phyloP scores from a whole-genome alignment of 2,329 filamentous ascomycete species.

The Beauveria bassiana region DNA sequence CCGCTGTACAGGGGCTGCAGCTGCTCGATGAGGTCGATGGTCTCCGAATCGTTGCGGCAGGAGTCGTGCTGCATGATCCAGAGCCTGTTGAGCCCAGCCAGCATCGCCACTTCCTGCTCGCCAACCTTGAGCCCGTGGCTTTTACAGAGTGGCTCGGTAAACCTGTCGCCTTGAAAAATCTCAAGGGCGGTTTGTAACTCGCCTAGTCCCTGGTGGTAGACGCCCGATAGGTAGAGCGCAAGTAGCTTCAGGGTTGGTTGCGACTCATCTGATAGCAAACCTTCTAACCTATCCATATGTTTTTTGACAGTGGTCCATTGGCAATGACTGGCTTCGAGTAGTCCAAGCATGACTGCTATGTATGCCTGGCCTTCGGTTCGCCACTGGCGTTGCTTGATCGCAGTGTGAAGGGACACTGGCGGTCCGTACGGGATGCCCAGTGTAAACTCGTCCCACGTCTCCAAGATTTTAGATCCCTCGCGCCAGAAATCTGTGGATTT shows the following conservation, averaged over 20 bases:
- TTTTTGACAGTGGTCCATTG: conserved; percentile 60
- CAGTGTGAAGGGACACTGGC: conserved; percentile 47
- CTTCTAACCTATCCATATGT: conserved; percentile 46
- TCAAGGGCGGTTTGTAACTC: conserved; percentile 60
- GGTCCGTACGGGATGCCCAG: conserved; percentile 29
- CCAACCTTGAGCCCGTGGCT: conserved; percentile 38
- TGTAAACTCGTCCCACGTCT: conserved; percentile 35
- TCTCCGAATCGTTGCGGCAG: conserved; percentile 49
- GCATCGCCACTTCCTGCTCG: conserved; percentile 56
- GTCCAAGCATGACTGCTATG: conserved; percentile 61
- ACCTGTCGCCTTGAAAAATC: conserved; percentile 55
- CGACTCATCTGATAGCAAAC: conserved; percentile 30
- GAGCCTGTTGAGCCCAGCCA: conserved; percentile 60
- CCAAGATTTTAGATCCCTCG: conserved; percentile 36
- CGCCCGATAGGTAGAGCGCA: conserved; percentile 64
- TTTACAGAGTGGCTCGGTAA: conserved; percentile 37
- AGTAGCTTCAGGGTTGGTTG: conserved; percentile 40
- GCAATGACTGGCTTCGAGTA: conserved; percentile 62
- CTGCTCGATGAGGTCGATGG: conserved; percentile 53
- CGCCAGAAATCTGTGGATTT: conserved; percentile 32
- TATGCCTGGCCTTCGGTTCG: conserved; percentile 59
- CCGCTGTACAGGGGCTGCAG: conserved; percentile 60
- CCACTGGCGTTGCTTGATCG: conserved; percentile 55
- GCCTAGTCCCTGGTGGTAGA: conserved; percentile 70
- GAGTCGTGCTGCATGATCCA: conserved; percentile 62